Evolutionary conservation across 495 filamentous ascomycete species (phyloP).

Genomic region (Neurospora tetraspora): DNA sequence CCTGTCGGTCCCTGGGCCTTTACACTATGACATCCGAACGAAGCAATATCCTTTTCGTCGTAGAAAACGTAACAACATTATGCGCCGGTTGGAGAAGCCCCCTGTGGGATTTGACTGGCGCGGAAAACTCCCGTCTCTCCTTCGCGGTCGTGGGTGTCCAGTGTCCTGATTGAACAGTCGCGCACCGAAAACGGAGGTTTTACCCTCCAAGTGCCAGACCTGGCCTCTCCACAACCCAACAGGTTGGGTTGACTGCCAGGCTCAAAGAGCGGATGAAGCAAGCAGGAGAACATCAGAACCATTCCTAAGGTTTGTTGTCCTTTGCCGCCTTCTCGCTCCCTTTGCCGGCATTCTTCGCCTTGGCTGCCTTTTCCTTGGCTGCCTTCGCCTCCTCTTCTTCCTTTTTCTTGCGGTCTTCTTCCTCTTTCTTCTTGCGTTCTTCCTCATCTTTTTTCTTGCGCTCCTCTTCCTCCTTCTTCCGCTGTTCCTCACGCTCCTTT

Average conservation of each 20-base stretch:
- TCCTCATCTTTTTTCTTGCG: slow-evolving; percentile 9
- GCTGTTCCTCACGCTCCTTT: slow-evolving; percentile 16
- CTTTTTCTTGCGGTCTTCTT: slow-evolving; percentile 1
- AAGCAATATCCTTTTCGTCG: background rate
- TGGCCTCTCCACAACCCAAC: background rate
- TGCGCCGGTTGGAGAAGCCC: background rate
- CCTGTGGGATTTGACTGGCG: background rate
- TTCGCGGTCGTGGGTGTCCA: background rate
- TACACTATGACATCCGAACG: background rate
- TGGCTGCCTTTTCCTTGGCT: slow-evolving; percentile 1
- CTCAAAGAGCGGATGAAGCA: background rate
- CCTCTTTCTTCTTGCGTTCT: slow-evolving; percentile 8
- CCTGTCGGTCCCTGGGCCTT: background rate
- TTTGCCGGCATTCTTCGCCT: slow-evolving; percentile 3
- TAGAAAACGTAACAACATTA: background rate
- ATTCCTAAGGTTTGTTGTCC: background rate
- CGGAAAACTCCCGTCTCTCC: background rate
- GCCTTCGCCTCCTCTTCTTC: slow-evolving; percentile 4
- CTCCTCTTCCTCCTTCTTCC: slow-evolving; percentile 13
- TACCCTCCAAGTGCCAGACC: background rate
- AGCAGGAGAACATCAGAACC: background rate
- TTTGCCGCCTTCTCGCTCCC: background rate
- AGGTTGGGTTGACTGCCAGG: background rate
- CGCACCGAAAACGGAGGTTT: background rate
- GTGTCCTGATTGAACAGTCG: background rate